phyloP scores from a whole-genome alignment of 345 rosid genomes.

The Excoecaria agallocha region DNA sequence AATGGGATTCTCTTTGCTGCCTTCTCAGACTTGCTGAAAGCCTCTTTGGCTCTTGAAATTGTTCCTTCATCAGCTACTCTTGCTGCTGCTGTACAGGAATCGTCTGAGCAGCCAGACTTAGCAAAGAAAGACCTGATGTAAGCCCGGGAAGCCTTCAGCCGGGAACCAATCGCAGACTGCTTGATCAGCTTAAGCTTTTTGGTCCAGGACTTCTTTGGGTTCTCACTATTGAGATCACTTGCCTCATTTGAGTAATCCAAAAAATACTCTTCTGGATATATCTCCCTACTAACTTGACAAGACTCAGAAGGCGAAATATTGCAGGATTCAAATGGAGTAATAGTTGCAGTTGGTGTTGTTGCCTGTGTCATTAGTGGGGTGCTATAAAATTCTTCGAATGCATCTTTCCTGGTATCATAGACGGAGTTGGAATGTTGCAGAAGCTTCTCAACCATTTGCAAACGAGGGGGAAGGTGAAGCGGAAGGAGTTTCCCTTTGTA shows the following conservation, averaged over 20 bases:
- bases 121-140: constrained; percentile 63
- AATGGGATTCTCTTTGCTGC: constrained; percentile 36
- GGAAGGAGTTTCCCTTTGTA: constrained; percentile 96
- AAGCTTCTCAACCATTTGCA: constrained; percentile 76
- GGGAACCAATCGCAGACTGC: constrained; percentile 53
- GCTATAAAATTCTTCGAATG: constrained; percentile 52
- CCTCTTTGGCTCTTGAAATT: constrained; percentile 33
- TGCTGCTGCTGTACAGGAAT: constrained; percentile 45
- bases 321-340: constrained; percentile 88
- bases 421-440: constrained; percentile 36
- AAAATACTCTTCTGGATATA: constrained; percentile 57
- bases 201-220: constrained; percentile 64
- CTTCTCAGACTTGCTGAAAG: constrained; percentile 25
- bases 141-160: constrained; percentile 73
- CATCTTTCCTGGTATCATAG: constrained; percentile 23
- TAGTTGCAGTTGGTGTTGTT: constrained; percentile 52
- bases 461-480: constrained; percentile 83
- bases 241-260: constrained; percentile 32
- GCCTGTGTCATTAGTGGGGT: constrained; percentile 55
- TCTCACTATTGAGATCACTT: constrained; percentile 29
- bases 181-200: constrained; percentile 46
- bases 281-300: constrained; percentile 67
- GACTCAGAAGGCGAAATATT: constrained; percentile 73
- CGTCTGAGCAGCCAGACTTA: constrained; percentile 63
- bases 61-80: constrained; percentile 46